phyloP scores from a whole-genome alignment of 352 stramenopile species.

The Phytopythium montanum region DNA sequence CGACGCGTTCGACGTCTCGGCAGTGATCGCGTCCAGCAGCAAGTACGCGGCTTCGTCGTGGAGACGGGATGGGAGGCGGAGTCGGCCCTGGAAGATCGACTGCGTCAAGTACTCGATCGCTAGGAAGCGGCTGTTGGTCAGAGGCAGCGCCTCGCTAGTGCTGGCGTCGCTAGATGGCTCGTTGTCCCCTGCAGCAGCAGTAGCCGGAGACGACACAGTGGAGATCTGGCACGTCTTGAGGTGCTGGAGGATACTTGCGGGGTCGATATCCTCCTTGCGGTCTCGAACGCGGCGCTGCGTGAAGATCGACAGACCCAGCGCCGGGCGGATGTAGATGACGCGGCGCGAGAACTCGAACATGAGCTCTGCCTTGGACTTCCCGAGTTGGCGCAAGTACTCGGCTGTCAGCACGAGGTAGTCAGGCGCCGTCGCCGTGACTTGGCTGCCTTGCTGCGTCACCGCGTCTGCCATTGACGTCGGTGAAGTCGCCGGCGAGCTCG shows the following conservation, averaged over 20 bases:
- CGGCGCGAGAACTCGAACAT: conserved; percentile 82
- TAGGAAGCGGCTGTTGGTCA: conserved; percentile 60
- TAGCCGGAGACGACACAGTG: conserved; percentile 10
- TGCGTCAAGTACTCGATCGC: conserved; percentile 80
- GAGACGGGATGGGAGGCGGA: conserved; percentile 35
- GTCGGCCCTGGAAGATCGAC: conserved; percentile 44
- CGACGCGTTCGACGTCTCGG: conserved; percentile 24
- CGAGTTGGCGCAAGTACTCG: conserved; percentile 61
- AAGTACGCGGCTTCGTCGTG: conserved; percentile 83
- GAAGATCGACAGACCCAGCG: conserved; percentile 73
- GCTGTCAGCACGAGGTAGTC: conserved; percentile 62
- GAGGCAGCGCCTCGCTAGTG: conserved; percentile 25
- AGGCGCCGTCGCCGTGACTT: conserved; percentile 17
- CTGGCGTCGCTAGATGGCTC: background rate
- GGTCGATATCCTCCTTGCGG: conserved; percentile 60
- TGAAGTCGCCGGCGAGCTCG: conserved; percentile 15
- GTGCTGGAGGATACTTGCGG: conserved; percentile 53
- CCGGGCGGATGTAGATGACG: conserved; percentile 49
- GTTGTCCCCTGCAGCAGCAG: background rate
- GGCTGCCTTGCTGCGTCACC: conserved; percentile 1
- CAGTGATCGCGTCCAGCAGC: conserved; percentile 65
- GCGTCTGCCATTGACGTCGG: conserved; percentile 2
- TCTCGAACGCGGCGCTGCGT: conserved; percentile 51
- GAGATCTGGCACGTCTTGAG: conserved; percentile 58
- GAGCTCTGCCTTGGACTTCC: conserved; percentile 57